A percentile compares a stretch with the other conserved stretches of the same genome.
Evolutionary conservation across 306 rosid species (phyloP).

Genomic region (Abrus precatorius): DNA sequence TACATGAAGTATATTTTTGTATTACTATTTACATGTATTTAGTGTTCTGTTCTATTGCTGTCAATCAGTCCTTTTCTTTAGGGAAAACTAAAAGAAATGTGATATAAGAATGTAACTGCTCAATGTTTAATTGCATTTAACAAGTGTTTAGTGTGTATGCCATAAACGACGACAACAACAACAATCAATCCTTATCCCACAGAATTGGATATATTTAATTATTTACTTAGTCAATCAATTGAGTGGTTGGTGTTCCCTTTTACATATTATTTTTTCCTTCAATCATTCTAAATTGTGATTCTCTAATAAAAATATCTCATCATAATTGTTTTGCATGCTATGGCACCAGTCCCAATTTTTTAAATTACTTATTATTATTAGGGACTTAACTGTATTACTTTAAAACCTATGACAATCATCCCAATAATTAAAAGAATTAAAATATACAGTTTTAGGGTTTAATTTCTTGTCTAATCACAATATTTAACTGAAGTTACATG

Average conservation of each 20-base stretch:
- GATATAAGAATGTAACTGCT: neutral
- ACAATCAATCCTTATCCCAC: too few species aligned
- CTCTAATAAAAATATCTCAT: neutral
- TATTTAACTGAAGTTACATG: conserved; percentile 4
- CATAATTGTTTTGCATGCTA: conserved; percentile 13
- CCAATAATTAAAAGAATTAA: neutral
- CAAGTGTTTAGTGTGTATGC: conserved; percentile 16
- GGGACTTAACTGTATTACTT: neutral
- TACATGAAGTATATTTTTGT: neutral
- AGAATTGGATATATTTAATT: conserved; percentile 20
- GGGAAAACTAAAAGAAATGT: neutral
- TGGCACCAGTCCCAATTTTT: neutral
- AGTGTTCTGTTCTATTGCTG: neutral
- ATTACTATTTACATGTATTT: neutral
- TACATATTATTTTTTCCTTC: neutral
- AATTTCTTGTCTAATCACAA: conserved; percentile 7
- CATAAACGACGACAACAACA: neutral
- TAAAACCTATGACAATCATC: conserved; percentile 24
- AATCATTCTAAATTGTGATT: neutral
- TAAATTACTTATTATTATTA: neutral
- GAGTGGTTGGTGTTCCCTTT: neutral
- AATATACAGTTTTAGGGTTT: neutral
- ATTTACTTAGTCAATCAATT: conserved; percentile 16
- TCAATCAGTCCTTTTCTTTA: conserved; percentile 9
- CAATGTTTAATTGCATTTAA: neutral